A percentile compares a stretch with the other conserved stretches of the same genome.
These are phyloP conservation scores for Botryotinia convoluta DNA, from an alignment of 2,329 filamentous ascomycete genomes.

Conservation along the genomic window DNA sequence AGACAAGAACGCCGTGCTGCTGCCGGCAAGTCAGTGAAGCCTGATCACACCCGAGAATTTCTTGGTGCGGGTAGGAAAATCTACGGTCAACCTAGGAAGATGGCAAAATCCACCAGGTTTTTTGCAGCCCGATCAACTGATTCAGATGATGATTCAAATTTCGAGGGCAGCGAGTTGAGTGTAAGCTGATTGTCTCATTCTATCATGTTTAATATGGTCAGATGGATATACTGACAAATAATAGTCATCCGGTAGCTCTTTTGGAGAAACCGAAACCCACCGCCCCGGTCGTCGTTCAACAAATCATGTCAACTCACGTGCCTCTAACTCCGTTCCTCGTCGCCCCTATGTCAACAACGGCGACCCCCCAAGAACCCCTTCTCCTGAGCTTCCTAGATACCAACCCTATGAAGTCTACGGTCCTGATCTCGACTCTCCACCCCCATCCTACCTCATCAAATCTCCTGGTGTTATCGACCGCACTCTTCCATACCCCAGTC, in stretches of 20 bases:
- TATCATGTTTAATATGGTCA: not conserved
- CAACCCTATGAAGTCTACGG: not conserved
- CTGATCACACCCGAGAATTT: not conserved
- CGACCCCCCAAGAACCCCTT: not conserved
- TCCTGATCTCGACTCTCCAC: not conserved
- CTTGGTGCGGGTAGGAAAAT: not conserved
- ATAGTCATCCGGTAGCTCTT: conserved; percentile 1
- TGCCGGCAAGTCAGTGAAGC: not conserved
- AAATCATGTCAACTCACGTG: too few relatives aligned
- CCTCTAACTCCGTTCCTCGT: not conserved
- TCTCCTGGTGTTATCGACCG: not conserved
- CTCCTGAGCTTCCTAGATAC: not conserved
- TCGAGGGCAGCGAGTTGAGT: not conserved
- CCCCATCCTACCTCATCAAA: conserved; percentile 3
- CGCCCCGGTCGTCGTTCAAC: not conserved
- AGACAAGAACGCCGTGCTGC: not conserved
- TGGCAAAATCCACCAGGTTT: not conserved
- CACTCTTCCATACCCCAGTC: not conserved
- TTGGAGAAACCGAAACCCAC: not conserved
- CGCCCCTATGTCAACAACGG: not conserved
- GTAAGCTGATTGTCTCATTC: not conserved
- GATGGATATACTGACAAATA: not conserved
- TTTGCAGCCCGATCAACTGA: not conserved
- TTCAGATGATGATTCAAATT: not conserved
- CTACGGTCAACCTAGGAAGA: not conserved